A percentile compares a stretch with the other conserved stretches of the same genome.
phyloP scores from a whole-genome alignment of 371 early-diverging fungal genomes.

The Nematocida sp. region DNA sequence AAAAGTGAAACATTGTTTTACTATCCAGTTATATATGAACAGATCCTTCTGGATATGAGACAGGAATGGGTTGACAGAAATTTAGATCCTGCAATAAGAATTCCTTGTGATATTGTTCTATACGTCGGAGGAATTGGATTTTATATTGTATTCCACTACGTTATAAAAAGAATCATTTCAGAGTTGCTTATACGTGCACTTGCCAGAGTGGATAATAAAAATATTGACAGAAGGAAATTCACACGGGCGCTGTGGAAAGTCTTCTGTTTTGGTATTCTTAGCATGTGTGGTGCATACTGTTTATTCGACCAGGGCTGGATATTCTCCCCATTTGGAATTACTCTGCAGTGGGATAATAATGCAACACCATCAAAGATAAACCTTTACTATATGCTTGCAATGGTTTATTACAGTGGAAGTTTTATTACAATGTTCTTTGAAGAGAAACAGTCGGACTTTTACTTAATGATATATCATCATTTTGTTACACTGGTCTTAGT shows the following conservation, averaged over 20 bases:
- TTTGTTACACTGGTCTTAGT: slow-evolving; percentile 70
- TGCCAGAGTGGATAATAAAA: slow-evolving; percentile 12
- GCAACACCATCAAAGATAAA: slow-evolving; percentile 49
- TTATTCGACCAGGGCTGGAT: slow-evolving; percentile 59
- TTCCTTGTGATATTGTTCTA: slow-evolving; percentile 27
- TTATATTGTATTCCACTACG: slow-evolving; percentile 6
- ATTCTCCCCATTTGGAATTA: slow-evolving; percentile 45
- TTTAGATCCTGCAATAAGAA: slow-evolving; percentile 23
- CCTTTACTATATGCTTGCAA: slow-evolving; percentile 61
- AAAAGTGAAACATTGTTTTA: slow-evolving; percentile 51
- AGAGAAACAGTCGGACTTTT: slow-evolving; percentile 62
- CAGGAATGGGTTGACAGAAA: slow-evolving; percentile 40
- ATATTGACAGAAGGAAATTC: slow-evolving; percentile 51
- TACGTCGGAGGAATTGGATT: slow-evolving; percentile 13
- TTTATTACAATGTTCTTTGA: slow-evolving; percentile 61
- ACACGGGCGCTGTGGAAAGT: slow-evolving; percentile 59
- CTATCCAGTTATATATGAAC: neutral
- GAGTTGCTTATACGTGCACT: slow-evolving; percentile 12
- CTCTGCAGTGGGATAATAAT: slow-evolving; percentile 38
- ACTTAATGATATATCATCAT: slow-evolving; percentile 72
- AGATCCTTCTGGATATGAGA: slow-evolving; percentile 4
- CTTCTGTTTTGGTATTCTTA: slow-evolving; percentile 50
- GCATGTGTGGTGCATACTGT: slow-evolving; percentile 39
- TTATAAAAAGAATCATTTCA: slow-evolving; percentile 11
- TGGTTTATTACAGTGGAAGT: slow-evolving; percentile 63